Percentiles rank a stretch among this genome's conserved stretches.
Conservation (phyloP, 2,329 filamentous ascomycete species). For the Paecilomyces formosus region DNA sequence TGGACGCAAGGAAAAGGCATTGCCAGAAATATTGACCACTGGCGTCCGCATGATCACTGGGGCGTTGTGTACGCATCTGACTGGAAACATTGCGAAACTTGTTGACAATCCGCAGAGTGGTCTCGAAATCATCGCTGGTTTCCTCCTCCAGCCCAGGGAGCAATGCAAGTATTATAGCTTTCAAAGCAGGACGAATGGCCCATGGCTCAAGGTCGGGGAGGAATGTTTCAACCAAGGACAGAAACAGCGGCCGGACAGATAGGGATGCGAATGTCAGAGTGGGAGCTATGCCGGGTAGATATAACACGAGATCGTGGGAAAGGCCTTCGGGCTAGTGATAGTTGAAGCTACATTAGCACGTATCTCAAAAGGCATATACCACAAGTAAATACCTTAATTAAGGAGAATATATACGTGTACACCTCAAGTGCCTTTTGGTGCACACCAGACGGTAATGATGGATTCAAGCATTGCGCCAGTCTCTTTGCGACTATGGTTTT, state of each 20-base stretch:
- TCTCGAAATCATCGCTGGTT: conserved; percentile 93
- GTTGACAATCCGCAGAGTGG: conserved; percentile 70
- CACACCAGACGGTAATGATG: conserved; percentile 85
- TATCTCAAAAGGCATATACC: background rate
- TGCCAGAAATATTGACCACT: conserved; percentile 95
- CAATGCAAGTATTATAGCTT: conserved; percentile 80
- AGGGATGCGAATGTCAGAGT: conserved; percentile 93
- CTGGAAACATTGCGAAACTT: conserved; percentile 58
- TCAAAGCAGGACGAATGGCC: conserved; percentile 76
- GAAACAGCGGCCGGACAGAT: conserved; percentile 76
- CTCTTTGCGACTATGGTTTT: conserved; percentile 80
- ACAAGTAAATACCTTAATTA: conserved; percentile 59
- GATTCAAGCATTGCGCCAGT: conserved; percentile 90
- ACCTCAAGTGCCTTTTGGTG: conserved; percentile 97
- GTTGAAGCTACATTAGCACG: conserved; percentile 8
- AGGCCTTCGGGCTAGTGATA: conserved; percentile 56
- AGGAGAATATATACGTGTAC: conserved; percentile 79
- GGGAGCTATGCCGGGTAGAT: conserved; percentile 80
- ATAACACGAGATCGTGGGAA: conserved; percentile 74
- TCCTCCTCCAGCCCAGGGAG: conserved; percentile 92
- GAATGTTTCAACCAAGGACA: conserved; percentile 74
- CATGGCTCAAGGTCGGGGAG: conserved; percentile 64
- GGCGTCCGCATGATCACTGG: conserved; percentile 44
- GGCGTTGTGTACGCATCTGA: conserved; percentile 47
- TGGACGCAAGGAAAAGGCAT: conserved; percentile 87